These are phyloP conservation scores for Cicer yamashitae DNA, from an alignment of 306 rosid species.

Conservation along the genomic window DNA sequence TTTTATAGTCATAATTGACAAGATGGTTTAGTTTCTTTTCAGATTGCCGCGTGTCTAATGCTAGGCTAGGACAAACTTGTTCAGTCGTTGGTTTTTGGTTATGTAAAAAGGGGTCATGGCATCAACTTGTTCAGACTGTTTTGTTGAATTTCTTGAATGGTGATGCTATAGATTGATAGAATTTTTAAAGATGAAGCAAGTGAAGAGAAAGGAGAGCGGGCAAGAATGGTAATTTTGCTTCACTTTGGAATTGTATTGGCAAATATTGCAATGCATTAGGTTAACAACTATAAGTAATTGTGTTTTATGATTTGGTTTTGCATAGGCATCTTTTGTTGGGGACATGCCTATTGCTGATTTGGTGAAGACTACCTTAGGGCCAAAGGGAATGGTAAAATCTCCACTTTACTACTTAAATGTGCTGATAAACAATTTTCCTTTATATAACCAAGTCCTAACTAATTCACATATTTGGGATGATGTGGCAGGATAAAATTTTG, in stretches of 20 bases:
- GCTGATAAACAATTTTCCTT: conserved; percentile 7
- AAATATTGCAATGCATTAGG: conserved; percentile 17
- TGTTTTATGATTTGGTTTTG: conserved; percentile 27
- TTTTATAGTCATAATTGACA: conserved; percentile 22
- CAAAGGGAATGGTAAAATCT: conserved; percentile 88
- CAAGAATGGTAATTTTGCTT: conserved; percentile 77
- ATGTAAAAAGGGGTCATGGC: too few relatives aligned
- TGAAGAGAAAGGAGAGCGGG: conserved; percentile 96
- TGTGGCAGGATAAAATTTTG: conserved; percentile 84
- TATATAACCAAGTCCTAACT: neutral
- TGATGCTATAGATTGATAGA: conserved; percentile 64
- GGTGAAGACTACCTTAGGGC: conserved; percentile 96
- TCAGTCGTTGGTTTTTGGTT: too few relatives aligned
- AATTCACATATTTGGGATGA: conserved; percentile 23
- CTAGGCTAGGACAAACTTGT: too few relatives aligned
- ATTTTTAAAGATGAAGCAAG: conserved; percentile 94
- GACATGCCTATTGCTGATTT: conserved; percentile 96
- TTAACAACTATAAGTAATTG: neutral
- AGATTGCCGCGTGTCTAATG: neutral
- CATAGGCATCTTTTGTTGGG: conserved; percentile 90
- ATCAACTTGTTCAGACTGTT: too few relatives aligned
- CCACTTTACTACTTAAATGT: neutral
- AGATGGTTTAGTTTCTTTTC: conserved; percentile 31
- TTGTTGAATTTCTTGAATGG: neutral
- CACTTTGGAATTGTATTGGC: neutral